phyloP scores from a whole-genome alignment of 306 rosid species.

The Abrus pulchellus region DNA sequence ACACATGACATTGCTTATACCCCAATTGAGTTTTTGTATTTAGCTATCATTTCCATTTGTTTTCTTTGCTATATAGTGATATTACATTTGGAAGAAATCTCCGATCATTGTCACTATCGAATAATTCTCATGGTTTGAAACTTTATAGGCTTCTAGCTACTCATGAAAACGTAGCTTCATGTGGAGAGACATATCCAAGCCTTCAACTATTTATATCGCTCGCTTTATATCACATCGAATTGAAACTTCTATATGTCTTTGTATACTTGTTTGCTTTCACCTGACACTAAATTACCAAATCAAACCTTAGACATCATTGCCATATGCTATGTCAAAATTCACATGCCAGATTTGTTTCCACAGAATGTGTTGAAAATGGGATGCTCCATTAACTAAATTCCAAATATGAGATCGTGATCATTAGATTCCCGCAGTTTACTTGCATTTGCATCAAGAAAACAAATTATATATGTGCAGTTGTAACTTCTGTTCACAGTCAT shows the following conservation, averaged over 20 bases:
- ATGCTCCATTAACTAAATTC: constrained; percentile 36
- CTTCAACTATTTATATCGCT: background rate
- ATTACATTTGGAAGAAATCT: constrained; percentile 26
- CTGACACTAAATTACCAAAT: constrained; percentile 45
- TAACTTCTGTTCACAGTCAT: constrained; percentile 34
- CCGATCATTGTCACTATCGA: constrained; percentile 38
- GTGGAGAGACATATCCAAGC: constrained; percentile 31
- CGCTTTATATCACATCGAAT: constrained; percentile 41
- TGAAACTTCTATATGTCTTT: constrained; percentile 51
- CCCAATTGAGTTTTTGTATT: constrained; percentile 46
- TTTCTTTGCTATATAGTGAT: constrained; percentile 40
- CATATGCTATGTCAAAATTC: constrained; percentile 45
- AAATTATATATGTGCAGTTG: constrained; percentile 8
- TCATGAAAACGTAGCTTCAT: constrained; percentile 48
- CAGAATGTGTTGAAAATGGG: constrained; percentile 18
- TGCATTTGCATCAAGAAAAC: constrained; percentile 46
- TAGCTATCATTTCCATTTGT: constrained; percentile 50
- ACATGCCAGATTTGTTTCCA: constrained; percentile 33
- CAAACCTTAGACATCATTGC: constrained; percentile 50
- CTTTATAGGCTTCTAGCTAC: constrained; percentile 51
- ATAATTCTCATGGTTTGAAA: constrained; percentile 44
- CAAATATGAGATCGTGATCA: constrained; percentile 51
- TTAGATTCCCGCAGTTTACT: constrained; percentile 47
- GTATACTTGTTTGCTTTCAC: constrained; percentile 47
- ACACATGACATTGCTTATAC: constrained; percentile 46